Evolutionary conservation across 371 early-diverging fungal species (phyloP).

Genomic region (Lichtheimia ornata): DNA sequence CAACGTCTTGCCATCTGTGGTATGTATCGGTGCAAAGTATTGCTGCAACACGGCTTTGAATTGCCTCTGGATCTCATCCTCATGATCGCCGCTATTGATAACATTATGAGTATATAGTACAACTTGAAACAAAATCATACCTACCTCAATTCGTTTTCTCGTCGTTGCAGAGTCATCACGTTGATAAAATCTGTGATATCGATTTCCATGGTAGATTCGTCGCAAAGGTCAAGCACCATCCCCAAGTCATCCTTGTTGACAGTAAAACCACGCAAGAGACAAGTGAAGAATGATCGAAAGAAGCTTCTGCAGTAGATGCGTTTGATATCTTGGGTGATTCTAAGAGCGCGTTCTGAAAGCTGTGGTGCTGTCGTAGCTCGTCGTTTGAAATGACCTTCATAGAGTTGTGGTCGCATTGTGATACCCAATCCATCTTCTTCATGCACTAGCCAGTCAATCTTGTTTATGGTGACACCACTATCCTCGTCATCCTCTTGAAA

Average conservation of each 20-base stretch:
- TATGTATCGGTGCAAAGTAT: conserved; percentile 61
- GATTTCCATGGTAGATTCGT: conserved; percentile 64
- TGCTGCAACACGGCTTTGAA: conserved; percentile 61
- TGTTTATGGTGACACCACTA: conserved; percentile 10
- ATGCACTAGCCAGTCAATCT: conserved; percentile 34
- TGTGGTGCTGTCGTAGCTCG: conserved; percentile 15
- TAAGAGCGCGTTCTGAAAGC: conserved; percentile 31
- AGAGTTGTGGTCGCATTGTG: conserved; percentile 30
- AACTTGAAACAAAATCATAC: conserved; percentile 19
- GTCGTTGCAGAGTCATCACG: conserved; percentile 51
- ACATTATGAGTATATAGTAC: conserved; percentile 5
- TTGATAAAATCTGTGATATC: conserved; percentile 76
- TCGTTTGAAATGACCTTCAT: conserved; percentile 32
- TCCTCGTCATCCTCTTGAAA: no score
- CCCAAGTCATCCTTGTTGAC: conserved; percentile 58
- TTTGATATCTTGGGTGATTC: conserved; percentile 38
- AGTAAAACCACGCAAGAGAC: conserved; percentile 59
- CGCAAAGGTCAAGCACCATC: conserved; percentile 59
- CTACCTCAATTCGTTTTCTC: conserved; percentile 28
- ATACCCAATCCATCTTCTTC: conserved; percentile 43
- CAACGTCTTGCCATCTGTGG: conserved; percentile 28
- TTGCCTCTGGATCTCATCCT: conserved; percentile 32
- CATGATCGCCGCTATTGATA: background rate
- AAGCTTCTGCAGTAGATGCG: conserved; percentile 60
- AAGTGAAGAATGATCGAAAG: conserved; percentile 63